These are phyloP conservation scores for Centella asiatica DNA, from an alignment of 129 eudicot genomes.

Conservation along the genomic window DNA sequence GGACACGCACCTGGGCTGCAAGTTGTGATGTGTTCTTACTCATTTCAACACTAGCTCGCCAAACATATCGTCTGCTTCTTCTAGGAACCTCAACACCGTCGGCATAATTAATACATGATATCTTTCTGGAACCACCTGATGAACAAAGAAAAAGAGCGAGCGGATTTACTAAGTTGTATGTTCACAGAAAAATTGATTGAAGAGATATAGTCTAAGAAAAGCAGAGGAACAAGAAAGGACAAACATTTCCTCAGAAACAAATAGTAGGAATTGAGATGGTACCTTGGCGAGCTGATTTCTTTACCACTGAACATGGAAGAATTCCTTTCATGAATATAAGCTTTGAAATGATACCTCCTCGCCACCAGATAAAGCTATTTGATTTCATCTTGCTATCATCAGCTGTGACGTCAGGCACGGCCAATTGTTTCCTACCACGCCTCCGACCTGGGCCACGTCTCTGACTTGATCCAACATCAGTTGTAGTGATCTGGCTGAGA, in stretches of 20 bases:
- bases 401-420: conserved; percentile 33
- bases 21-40: conserved; percentile 73
- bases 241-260: neutral
- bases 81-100: conserved; percentile 69
- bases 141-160: neutral
- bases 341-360: conserved; percentile 73
- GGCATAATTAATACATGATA: conserved; percentile 58
- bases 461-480: conserved; percentile 50
- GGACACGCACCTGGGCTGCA: conserved; percentile 73
- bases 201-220: too few species aligned
- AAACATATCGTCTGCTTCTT: conserved; percentile 71
- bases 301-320: conserved; percentile 45
- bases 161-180: neutral
- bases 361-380: conserved; percentile 67
- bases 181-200: neutral
- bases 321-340: conserved; percentile 55
- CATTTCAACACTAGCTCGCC: conserved; percentile 94
- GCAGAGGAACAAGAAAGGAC: too few species aligned
- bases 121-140: conserved; percentile 65
- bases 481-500: conserved; percentile 35
- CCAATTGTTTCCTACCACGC: conserved; percentile 57
- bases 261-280: neutral
- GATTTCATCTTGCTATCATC: conserved; percentile 37
- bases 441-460: conserved; percentile 62
- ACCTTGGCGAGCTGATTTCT: conserved; percentile 79